Evolutionary conservation across 139 green algal genomes (phyloP), one percentile per base, ranked within the genome.

Genomic region (Nannochloris sp.): DNA sequence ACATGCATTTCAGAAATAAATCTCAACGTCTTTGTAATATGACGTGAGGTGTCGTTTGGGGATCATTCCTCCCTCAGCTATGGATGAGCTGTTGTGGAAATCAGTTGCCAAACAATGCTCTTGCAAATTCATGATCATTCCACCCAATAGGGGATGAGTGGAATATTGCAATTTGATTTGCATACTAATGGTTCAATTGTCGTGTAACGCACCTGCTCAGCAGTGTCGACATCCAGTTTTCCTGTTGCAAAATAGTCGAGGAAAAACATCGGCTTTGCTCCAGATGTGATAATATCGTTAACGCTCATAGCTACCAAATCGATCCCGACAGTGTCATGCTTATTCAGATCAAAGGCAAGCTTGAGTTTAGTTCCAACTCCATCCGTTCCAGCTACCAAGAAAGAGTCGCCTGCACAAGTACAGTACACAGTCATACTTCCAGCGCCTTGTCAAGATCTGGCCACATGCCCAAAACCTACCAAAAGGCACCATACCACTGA

Each of bases 361-460:
- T 96, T 97, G 0, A 98, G 87, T 77, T 98, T 98, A 46, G 92
- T 98, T 59, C 92, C 92, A 3, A 98, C 92, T 31, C 92, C 92
- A 65, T 98, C 92, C 6, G 92, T 98, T 64, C 92, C 92, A 14
- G 91, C 85, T 30, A 98, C 93, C 4, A 98, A 71, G 68, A 88
- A 98, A 1, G 76, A 87, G 67, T 98, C 93, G 20, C 84, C 84
- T 90, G 77, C 16, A 74, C 61, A 28, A 23, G 4, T 40, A 33
- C 37, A 58, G 16, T 6, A 46, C 56, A 20, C 8, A 56, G 5
- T 11, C 33, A 40, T 13, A 58, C 11, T 50, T 9, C 49, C 49
- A 31, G 49, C 49, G 10, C 49, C 11, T 58, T 40, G 20, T 9
- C 33, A 40, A 8, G 33, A 11, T 40, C 33, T 40, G 33, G 33